Base-by-base conservation (phyloP, 2,329 filamentous ascomycete species). In the Neonectria magnoliae region DNA sequence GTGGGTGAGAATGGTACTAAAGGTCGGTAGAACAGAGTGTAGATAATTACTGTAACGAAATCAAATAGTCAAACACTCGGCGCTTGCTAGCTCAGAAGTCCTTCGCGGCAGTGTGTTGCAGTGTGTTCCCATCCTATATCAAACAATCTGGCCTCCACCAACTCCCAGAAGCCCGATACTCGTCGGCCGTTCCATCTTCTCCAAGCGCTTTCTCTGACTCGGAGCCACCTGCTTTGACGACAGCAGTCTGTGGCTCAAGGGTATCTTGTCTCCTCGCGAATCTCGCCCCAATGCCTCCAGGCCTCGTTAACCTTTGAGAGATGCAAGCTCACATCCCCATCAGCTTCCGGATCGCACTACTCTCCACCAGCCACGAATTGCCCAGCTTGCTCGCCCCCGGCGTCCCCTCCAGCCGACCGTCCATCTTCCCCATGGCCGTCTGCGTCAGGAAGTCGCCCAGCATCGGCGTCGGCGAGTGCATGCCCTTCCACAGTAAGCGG, bases 371-470 rank as follows among this genome's bases (percentile, higher is more conserved):
- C 63, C 75, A 73, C n/a, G 78, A 75, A 6, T 74, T 70, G 2
- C 80, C 79, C 27, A 82, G 48, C 60, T 65, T 73, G 48, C 78
- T 75, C 0, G 81, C 68, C 0, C 77, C 78, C 5, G 68, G 60
- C 3, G 56, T 29, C 0, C 75, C 77, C 13, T 73, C 70, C 5
- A 75, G 45, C 64, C 70, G 68, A 3, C 31, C 62, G 27, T 76
- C 74, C 25, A 75, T 11, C 55, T 65, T 71, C 6, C 83, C 83
- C 78, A 82, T 80, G 0, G 83, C 84, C 77, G 83, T 75, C 66
- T 81, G 78, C 0, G 80, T 76, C 64, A 86, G 55, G 31, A 84
- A 83, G 13, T 68, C 64, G 1, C 84, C 84, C 27, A 86, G 73
- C 1, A 76, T 72, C 44, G 76, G 73, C 1, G 84, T 86, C 5